Evolutionary conservation across 768 basidiomycete genomes (phyloP).

Genomic region (Pholiota molesta): DNA sequence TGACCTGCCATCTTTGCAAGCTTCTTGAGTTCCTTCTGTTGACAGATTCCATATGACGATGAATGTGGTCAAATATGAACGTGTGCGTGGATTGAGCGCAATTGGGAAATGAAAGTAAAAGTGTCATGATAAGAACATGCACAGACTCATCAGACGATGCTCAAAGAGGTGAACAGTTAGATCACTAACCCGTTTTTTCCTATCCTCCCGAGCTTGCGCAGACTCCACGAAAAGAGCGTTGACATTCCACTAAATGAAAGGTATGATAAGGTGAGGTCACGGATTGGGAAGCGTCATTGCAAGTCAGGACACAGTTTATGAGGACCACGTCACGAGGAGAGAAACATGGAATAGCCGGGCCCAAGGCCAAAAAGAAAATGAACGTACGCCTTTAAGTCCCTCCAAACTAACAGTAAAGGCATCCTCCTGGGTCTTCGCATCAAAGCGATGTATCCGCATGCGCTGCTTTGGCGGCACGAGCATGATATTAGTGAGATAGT

Average conservation of each 20-base stretch:
- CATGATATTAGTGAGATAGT: conserved; percentile 68
- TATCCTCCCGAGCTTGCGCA: conserved; percentile 75
- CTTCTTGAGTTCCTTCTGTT: conserved; percentile 73
- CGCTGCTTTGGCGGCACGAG: conserved; percentile 72
- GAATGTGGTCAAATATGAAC: conserved; percentile 8
- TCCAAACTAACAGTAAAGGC: conserved; percentile 76
- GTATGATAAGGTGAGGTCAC: conserved; percentile 9
- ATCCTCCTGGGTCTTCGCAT: conserved; percentile 66
- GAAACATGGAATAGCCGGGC: conserved; percentile 8
- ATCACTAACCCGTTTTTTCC: conserved; percentile 71
- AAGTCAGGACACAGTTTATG: conserved; percentile 8
- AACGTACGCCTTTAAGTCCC: conserved; percentile 71
- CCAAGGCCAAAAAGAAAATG: conserved; percentile 16
- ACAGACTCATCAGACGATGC: conserved; percentile 5
- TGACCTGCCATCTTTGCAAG: conserved; percentile 47
- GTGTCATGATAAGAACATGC: conserved; percentile 8
- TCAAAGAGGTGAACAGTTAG: conserved; percentile 2
- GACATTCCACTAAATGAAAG: conserved; percentile 61
- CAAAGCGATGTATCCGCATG: conserved; percentile 63
- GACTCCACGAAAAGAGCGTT: conserved; percentile 64
- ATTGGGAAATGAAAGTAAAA: conserved; percentile 1
- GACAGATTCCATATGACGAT: conserved; percentile 2
- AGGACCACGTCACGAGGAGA: conserved; percentile 8
- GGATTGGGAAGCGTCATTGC: conserved; percentile 8
- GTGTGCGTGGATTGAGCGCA: conserved; percentile 5